Percentiles rank a stretch among this genome's conserved stretches.
Evolutionary conservation across 2,329 filamentous ascomycete species (phyloP).

Genomic region (Piedraia hortae): DNA sequence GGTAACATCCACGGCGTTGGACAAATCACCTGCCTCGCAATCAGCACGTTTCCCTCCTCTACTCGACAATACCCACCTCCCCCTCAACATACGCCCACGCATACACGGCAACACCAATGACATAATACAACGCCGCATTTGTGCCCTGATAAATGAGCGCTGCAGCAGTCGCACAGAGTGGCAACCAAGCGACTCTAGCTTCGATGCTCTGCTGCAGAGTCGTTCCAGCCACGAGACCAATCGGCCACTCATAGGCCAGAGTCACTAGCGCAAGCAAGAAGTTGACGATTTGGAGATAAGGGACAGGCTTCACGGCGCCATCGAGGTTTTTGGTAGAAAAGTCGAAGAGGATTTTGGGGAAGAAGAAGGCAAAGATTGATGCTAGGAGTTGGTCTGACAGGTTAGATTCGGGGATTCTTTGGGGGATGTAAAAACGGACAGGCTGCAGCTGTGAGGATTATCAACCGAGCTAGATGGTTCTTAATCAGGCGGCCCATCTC

Average conservation of each 20-base stretch:
- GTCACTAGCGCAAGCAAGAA: slow-evolving; percentile 52
- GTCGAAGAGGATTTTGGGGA: slow-evolving; percentile 98
- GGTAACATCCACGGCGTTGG: slow-evolving; percentile 23
- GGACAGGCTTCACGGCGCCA: slow-evolving; percentile 59
- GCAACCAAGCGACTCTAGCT: slow-evolving; percentile 54
- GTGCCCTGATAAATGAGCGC: slow-evolving; percentile 74
- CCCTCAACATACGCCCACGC: slow-evolving; percentile 96
- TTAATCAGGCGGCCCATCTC: slow-evolving; percentile 94
- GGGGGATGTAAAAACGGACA: slow-evolving; percentile 25
- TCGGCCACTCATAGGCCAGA: slow-evolving; percentile 75
- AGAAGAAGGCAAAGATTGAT: slow-evolving; percentile 72
- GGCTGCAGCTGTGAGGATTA: slow-evolving; percentile 57
- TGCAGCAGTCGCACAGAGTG: slow-evolving; percentile 45
- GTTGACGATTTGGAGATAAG: slow-evolving; percentile 72
- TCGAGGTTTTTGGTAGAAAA: slow-evolving; percentile 81
- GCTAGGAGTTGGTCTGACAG: slow-evolving; percentile 56
- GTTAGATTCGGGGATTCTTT: slow-evolving; percentile 1
- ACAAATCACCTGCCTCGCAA: slow-evolving; percentile 17
- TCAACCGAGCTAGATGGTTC: slow-evolving; percentile 94
- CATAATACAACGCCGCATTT: slow-evolving; percentile 75
- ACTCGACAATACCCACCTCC: slow-evolving; percentile 36
- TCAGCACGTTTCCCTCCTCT: background rate
- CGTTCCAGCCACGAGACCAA: slow-evolving; percentile 49
- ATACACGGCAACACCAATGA: slow-evolving; percentile 63
- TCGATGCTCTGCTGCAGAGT: slow-evolving; percentile 68